Conservation (phyloP, 805 yeast species). For the Metschnikowia shivogae region DNA sequence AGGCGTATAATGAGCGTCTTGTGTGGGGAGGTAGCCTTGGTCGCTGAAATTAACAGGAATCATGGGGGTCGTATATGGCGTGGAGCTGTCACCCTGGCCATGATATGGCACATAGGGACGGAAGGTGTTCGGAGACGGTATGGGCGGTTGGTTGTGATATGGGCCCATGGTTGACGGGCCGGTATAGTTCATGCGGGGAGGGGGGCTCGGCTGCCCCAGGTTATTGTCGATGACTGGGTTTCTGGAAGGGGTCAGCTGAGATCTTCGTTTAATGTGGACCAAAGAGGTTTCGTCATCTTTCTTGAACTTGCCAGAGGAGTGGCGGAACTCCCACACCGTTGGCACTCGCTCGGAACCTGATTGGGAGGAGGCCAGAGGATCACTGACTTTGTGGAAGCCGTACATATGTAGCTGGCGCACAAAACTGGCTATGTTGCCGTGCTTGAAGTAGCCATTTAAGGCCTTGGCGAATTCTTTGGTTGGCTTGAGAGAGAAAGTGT, state of each 20-base stretch:
- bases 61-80: no score
- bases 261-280: constrained; percentile 46
- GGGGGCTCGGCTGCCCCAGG: neutral
- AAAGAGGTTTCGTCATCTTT: constrained; percentile 45
- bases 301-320: constrained; percentile 46
- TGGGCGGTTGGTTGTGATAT: neutral
- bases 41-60: no score
- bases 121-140: neutral
- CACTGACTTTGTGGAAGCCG: constrained; percentile 83
- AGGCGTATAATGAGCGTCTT: no score
- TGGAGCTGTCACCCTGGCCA: neutral
- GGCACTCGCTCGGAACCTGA: constrained; percentile 19
- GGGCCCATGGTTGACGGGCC: neutral
- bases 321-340: constrained; percentile 56
- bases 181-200: neutral
- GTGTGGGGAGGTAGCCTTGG: no score
- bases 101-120: neutral
- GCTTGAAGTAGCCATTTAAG: constrained; percentile 78
- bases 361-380: constrained; percentile 23
- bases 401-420: constrained; percentile 95
- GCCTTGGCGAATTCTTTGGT: constrained; percentile 59
- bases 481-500: constrained; percentile 62
- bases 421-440: constrained; percentile 89
- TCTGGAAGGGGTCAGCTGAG: constrained; percentile 30
- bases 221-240: neutral